phyloP scores from a whole-genome alignment of 768 basidiomycete species.

The Tubosaeta sp. region DNA sequence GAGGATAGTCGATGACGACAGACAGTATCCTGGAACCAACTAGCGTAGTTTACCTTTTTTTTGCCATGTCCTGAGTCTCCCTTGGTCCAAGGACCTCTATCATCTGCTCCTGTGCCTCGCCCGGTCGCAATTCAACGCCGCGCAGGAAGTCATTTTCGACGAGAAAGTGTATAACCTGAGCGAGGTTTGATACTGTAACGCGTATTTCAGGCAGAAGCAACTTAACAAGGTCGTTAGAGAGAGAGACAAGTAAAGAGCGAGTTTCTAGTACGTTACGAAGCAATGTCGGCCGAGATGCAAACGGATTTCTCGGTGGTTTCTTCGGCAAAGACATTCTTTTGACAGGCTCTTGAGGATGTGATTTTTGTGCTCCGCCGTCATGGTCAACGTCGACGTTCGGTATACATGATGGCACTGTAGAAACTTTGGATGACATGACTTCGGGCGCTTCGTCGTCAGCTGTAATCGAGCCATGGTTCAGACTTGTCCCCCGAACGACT shows the following conservation, averaged over 20 bases:
- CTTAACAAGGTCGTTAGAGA: constrained; percentile 35
- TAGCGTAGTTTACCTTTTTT: background rate
- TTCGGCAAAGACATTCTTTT: constrained; percentile 41
- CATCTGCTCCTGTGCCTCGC: constrained; percentile 60
- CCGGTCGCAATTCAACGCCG: constrained; percentile 75
- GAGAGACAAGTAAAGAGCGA: background rate
- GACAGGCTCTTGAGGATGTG: constrained; percentile 6
- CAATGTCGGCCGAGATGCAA: constrained; percentile 63
- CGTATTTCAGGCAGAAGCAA: constrained; percentile 82
- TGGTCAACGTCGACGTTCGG: constrained; percentile 8
- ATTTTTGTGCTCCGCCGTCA: constrained; percentile 4
- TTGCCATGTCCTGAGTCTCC: background rate
- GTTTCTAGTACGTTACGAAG: constrained; percentile 64
- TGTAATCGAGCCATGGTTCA: constrained; percentile 24
- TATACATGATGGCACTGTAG: constrained; percentile 4
- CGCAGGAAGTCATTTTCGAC: constrained; percentile 86
- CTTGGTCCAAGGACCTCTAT: constrained; percentile 54
- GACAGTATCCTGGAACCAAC: background rate
- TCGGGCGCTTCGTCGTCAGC: constrained; percentile 52
- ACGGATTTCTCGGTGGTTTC: constrained; percentile 55
- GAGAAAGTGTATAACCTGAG: constrained; percentile 87
- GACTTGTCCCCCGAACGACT: constrained; percentile 3
- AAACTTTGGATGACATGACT: constrained; percentile 49
- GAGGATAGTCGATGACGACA: constrained; percentile 13
- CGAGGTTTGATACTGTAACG: constrained; percentile 84